Base-by-base conservation (phyloP, 2,329 filamentous ascomycete species). In the Aspergillus latus region DNA sequence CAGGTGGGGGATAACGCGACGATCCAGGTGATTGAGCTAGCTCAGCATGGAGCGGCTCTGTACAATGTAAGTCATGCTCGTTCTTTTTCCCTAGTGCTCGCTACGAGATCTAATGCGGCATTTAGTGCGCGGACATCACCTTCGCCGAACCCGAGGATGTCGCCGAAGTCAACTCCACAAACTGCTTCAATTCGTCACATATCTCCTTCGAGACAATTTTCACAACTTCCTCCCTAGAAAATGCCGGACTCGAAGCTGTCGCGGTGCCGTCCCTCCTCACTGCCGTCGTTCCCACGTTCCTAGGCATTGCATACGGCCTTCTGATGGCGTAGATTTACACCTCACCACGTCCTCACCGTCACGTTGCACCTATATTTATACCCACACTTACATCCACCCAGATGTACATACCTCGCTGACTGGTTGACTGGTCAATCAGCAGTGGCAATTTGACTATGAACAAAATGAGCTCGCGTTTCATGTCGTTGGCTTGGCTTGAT, bases 121-220 rank as follows among this genome's bases (percentile, higher is more conserved):
- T 2, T 28, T 57, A 96, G 91, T 97, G 94, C 71, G 92, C 95
- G 64, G 93, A 97, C 70, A 95, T 97, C 67, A 93, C 88, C 46
- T 95, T 97, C 66, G 90, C 88, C 47, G 89, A 92, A 1, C 89
- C 89, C 26, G 78, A 85, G 66, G 88, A 96, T 69, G 85, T 96
- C 49, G 79, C 78, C 54, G 79, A 88, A 63, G 89, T 97, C 63
- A 96, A 89, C 70, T 78, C 81, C 57, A 82, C 84, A 11, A 97
- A 96, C 76, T 97, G 93, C 81, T 92, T 88, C 80, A 97, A 97
- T 78, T 90, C 87, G 58, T 86, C 83, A 45, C 80, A 90, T 54
- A 85, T 96, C 64, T 83, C 83, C 61, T 92, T 94, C 78, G 82
- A 89, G 53, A 81, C 87, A 62, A 79, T 96, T 62, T 97, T 91